Percentiles rank a stretch among this genome's conserved stretches.
phyloP scores from a whole-genome alignment of 2,329 filamentous ascomycete genomes.

The Neocatenulostroma microsporum region DNA sequence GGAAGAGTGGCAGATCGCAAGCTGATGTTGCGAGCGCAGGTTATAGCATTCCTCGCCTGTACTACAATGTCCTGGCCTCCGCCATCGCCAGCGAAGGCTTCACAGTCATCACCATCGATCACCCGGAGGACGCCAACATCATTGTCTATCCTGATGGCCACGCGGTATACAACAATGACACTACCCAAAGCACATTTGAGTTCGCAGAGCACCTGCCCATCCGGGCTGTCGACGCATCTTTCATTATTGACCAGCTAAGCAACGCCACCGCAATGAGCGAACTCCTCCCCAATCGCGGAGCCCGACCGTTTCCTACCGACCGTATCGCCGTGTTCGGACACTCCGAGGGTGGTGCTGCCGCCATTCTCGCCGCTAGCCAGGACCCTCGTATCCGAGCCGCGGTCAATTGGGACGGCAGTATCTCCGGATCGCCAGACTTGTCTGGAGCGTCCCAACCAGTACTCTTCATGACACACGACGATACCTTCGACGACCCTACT shows the following conservation, averaged over 20 bases:
- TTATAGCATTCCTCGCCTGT: constrained; percentile 35
- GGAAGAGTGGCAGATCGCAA: too few relatives aligned
- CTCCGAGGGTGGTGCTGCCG: too few relatives aligned
- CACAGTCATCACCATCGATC: constrained; percentile 43
- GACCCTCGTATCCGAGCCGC: too few relatives aligned
- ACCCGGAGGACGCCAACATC: constrained; percentile 40
- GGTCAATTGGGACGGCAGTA: too few relatives aligned
- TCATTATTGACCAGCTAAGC: constrained; percentile 32
- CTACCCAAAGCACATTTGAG: constrained; percentile 8
- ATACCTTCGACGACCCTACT: too few relatives aligned
- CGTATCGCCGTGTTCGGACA: too few relatives aligned
- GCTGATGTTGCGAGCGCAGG: too few relatives aligned
- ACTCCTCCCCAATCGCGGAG: constrained; percentile 2
- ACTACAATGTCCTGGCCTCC: constrained; percentile 39
- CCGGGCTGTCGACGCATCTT: constrained; percentile 29
- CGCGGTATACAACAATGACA: constrained; percentile 20
- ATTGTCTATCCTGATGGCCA: constrained; percentile 43
- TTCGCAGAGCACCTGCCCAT: background rate
- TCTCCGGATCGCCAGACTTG: too few relatives aligned
- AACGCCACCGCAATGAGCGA: constrained; percentile 7
- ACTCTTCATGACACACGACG: too few relatives aligned
- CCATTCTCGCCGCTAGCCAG: too few relatives aligned
- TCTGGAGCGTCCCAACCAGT: too few relatives aligned
- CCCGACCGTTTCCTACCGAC: background rate
- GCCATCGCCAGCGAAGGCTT: constrained; percentile 43